phyloP scores from a whole-genome alignment of 2,329 filamentous ascomycete genomes.

The Achaetomium macrosporum region DNA sequence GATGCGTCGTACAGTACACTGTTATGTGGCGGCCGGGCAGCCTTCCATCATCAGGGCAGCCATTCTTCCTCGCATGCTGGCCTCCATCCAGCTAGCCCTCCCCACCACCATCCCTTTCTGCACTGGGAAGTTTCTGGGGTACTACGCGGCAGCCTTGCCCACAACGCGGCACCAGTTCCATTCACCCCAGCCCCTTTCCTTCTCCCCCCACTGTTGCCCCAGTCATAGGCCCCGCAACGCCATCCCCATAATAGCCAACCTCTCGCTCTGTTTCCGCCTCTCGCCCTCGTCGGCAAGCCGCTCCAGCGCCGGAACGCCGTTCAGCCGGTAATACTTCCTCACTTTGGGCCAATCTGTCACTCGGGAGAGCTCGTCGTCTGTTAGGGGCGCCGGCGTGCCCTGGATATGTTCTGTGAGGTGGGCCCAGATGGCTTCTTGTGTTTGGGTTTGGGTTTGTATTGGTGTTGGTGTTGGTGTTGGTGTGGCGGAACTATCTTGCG shows the following conservation, averaged over 20 bases:
- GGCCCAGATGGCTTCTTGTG: slow-evolving; percentile 43
- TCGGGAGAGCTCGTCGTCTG: slow-evolving; percentile 54
- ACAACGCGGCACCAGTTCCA: too few relatives aligned
- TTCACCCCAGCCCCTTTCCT: background rate
- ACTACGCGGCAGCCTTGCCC: too few relatives aligned
- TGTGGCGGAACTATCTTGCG: too few relatives aligned
- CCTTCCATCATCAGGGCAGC: too few relatives aligned
- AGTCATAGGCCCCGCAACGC: slow-evolving; percentile 59
- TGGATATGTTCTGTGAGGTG: slow-evolving; percentile 60
- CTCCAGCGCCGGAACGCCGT: slow-evolving; percentile 49
- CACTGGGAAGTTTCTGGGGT: too few relatives aligned
- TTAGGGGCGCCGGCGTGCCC: slow-evolving; percentile 53
- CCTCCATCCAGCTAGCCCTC: too few relatives aligned
- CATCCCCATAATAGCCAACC: slow-evolving; percentile 68
- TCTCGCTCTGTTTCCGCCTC: slow-evolving; percentile 56
- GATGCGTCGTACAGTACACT: too few relatives aligned
- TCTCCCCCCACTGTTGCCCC: slow-evolving; percentile 20
- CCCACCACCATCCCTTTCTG: too few relatives aligned
- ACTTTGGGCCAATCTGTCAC: slow-evolving; percentile 64
- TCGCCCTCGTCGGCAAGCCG: slow-evolving; percentile 38
- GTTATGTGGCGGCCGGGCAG: too few relatives aligned
- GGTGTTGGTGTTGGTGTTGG: too few relatives aligned
- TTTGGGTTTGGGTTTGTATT: slow-evolving; percentile 30
- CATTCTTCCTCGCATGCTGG: too few relatives aligned
- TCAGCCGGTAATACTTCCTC: slow-evolving; percentile 82